These are phyloP conservation scores for Boletus patriciae DNA, from an alignment of 768 basidiomycete genomes.

Conservation along the genomic window DNA sequence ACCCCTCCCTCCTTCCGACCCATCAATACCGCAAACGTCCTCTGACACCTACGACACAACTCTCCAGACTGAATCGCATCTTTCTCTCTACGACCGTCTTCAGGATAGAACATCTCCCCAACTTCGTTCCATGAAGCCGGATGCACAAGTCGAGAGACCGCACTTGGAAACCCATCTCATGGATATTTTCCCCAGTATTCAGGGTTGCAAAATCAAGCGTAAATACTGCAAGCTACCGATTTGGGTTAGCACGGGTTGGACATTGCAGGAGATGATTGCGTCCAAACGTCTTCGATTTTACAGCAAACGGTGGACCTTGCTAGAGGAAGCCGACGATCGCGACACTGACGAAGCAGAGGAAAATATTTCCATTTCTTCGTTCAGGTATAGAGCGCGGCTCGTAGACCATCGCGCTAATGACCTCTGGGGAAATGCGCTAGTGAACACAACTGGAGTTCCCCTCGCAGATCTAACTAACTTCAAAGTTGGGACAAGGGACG, in stretches of 20 bases:
- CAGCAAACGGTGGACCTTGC: constrained; percentile 23
- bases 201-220: not conserved
- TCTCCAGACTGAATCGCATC: not conserved
- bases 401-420: constrained; percentile 17
- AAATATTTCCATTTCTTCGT: constrained; percentile 13
- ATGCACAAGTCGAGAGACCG: constrained; percentile 24
- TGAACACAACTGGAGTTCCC: constrained; percentile 16
- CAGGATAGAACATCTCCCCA: not conserved
- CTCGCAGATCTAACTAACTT: constrained; percentile 10
- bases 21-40: not conserved
- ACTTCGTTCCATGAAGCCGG: constrained; percentile 14
- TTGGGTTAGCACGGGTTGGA: constrained; percentile 30
- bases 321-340: constrained; percentile 23
- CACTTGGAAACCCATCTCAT: constrained; percentile 12
- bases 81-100: constrained; percentile 15
- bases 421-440: constrained; percentile 17
- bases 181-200: not conserved
- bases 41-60: constrained; percentile 1
- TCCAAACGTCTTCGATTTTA: constrained; percentile 31
- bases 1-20: constrained; percentile 11
- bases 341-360: constrained; percentile 13
- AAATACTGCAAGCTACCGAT: constrained; percentile 9
- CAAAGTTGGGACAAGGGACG: constrained; percentile 14
- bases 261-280: constrained; percentile 29
- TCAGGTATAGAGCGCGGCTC: constrained; percentile 20